Percentiles rank a stretch among this genome's conserved stretches.
Conservation (phyloP, 2,329 filamentous ascomycete species). For the Ophiobolus disseminans region DNA sequence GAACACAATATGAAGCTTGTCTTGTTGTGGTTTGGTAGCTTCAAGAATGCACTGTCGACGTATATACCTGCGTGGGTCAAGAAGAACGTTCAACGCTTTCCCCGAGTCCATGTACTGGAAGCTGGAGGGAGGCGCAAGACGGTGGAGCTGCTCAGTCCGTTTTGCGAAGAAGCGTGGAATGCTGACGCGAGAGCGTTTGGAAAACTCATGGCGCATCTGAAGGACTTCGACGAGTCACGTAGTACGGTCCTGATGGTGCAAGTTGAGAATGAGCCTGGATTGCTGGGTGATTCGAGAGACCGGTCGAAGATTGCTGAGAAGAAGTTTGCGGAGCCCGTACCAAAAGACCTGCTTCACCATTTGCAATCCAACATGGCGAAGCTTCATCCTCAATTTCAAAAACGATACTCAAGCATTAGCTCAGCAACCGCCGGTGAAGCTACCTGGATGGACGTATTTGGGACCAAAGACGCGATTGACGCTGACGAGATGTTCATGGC, state of each 20-base stretch:
- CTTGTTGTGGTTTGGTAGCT: slow-evolving; percentile 57
- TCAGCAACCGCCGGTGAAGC: slow-evolving; percentile 18
- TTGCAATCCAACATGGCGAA: slow-evolving; percentile 21
- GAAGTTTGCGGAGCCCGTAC: slow-evolving; percentile 50
- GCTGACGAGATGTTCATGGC: slow-evolving; percentile 60
- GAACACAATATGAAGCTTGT: slow-evolving; percentile 50
- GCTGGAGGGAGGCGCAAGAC: slow-evolving; percentile 29
- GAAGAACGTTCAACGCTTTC: slow-evolving; percentile 45
- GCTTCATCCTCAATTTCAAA: slow-evolving; percentile 37
- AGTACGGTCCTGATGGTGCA: slow-evolving; percentile 64
- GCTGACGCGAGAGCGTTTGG: slow-evolving; percentile 52
- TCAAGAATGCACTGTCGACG: slow-evolving; percentile 53
- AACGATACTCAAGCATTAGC: slow-evolving; percentile 28
- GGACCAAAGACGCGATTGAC: slow-evolving; percentile 40
- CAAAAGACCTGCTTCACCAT: slow-evolving; percentile 45
- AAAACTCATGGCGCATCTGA: slow-evolving; percentile 50
- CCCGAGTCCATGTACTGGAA: slow-evolving; percentile 29
- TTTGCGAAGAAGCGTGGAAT: slow-evolving; percentile 45
- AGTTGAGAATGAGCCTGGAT: slow-evolving; percentile 63
- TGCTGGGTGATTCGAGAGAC: slow-evolving; percentile 62
- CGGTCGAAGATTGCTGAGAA: slow-evolving; percentile 52
- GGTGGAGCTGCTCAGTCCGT: slow-evolving; percentile 35
- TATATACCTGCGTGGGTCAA: slow-evolving; percentile 39
- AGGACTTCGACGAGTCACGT: slow-evolving; percentile 55
- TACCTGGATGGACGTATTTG: slow-evolving; percentile 53